Conservation (phyloP, 345 rosid species). For the Raphanus raphanistrum region DNA sequence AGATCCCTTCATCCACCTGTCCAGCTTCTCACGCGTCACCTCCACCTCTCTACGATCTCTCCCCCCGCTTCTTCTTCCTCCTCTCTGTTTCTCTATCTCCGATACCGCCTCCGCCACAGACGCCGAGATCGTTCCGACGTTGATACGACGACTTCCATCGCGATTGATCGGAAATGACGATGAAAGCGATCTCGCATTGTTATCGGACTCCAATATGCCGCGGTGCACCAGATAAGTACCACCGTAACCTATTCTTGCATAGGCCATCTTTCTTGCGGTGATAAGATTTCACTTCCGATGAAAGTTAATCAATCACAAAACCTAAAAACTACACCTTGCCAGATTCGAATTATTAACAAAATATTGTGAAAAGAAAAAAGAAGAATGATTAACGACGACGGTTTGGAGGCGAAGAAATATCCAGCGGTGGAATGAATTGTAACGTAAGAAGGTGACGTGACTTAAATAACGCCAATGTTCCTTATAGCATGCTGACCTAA, state of each 20-base stretch:
- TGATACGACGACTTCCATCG: slow-evolving; percentile 10
- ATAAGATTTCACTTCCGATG: background rate
- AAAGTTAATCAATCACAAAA: background rate
- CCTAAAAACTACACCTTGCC: background rate
- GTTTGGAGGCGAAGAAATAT: slow-evolving; percentile 3
- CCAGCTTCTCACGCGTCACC: slow-evolving; percentile 33
- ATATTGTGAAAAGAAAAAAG: background rate
- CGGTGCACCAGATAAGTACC: slow-evolving; percentile 38
- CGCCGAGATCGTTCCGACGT: slow-evolving; percentile 26
- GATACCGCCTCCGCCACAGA: slow-evolving; percentile 21
- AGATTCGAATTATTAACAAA: slow-evolving; percentile 1
- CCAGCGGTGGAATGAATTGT: slow-evolving; percentile 26
- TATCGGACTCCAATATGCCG: slow-evolving; percentile 36
- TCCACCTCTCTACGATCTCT: slow-evolving; percentile 23
- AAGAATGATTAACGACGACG: slow-evolving; percentile 2
- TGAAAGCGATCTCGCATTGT: slow-evolving; percentile 21
- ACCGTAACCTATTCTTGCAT: slow-evolving; percentile 31
- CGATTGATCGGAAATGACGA: slow-evolving; percentile 19
- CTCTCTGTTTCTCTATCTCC: slow-evolving; percentile 34
- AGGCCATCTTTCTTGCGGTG: slow-evolving; percentile 3
- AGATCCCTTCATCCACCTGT: slow-evolving; percentile 39
- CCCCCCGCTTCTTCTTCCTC: background rate
- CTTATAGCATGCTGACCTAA: slow-evolving; percentile 16
- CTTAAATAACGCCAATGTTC: slow-evolving; percentile 16
- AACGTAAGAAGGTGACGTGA: background rate